phyloP scores from a whole-genome alignment of 2,329 filamentous ascomycete genomes.

The Alternaria sp. region DNA sequence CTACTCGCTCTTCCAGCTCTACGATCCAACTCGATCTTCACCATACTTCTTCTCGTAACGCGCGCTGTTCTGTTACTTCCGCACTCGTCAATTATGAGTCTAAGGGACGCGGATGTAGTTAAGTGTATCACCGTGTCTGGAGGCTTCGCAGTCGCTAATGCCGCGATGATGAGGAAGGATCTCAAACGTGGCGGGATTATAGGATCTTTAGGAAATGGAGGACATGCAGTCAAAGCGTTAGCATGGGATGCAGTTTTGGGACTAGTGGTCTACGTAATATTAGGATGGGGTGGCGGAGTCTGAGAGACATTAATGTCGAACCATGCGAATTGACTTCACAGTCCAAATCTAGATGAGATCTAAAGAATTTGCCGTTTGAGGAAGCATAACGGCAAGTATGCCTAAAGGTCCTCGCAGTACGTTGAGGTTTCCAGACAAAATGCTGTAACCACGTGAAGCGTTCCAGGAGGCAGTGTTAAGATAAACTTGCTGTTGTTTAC shows the following conservation, averaged over 20 bases:
- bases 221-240: slow-evolving; percentile 35
- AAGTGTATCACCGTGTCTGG: slow-evolving; percentile 36
- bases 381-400: neutral
- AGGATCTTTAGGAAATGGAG: slow-evolving; percentile 18
- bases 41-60: slow-evolving; percentile 28
- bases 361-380: neutral
- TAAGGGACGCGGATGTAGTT: slow-evolving; percentile 28
- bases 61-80: slow-evolving; percentile 38
- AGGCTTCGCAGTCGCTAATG: slow-evolving; percentile 38
- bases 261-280: slow-evolving; percentile 23
- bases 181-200: slow-evolving; percentile 18
- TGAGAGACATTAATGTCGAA: slow-evolving; percentile 6
- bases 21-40: slow-evolving; percentile 28
- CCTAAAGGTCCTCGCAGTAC: neutral
- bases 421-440: too few species aligned
- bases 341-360: too few species aligned
- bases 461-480: too few species aligned
- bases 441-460: too few species aligned
- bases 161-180: slow-evolving; percentile 30
- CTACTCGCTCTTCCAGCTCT: slow-evolving; percentile 36
- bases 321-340: neutral
- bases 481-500: too few species aligned
- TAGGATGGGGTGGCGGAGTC: slow-evolving; percentile 41
- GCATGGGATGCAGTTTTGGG: slow-evolving; percentile 41
- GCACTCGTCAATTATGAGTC: slow-evolving; percentile 27